Base-by-base conservation (phyloP, 352 stramenopile genomes). In the Pythium dissotocum region DNA sequence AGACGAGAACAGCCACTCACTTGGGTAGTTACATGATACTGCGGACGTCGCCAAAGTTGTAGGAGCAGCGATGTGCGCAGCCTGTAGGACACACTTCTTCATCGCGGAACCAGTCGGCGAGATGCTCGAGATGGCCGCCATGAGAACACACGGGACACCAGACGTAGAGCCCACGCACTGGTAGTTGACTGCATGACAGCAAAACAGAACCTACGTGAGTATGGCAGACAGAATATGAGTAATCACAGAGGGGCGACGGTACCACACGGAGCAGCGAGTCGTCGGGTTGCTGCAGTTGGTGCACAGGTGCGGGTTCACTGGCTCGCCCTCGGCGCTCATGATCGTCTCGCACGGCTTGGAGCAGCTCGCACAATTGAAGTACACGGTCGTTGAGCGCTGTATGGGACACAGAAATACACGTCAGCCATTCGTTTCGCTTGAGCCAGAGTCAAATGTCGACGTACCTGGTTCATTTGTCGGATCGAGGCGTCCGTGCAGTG, bases 91-190 rank as follows among this genome's bases (percentile, higher is more conserved):
- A 89, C 24, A 77, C 65, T 55, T 79, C 70, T 61, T 85, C 73
- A 21, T 74, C 71, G 4, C 69, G 54, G 68, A 89, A 90, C 82
- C 82, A 90, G 28, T 89, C 78, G 14, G 74, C 61, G 51, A 90
- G 71, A 60, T 89, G 80, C 30, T 95, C 77, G 21, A 97, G 63
- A 60, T 97, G 91, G 14, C 91, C 91, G 18, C 89, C 90, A 63
- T 97, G 91, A 2, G 89, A 91, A 65, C 91, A 97, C n/a, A 94
- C 90, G 13, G 91, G 89, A 58, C 91, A 97, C 91, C 91, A 97
- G 5, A 97, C 90, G 59, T 95, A 97, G 6, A 97, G 63, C 52
- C 91, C 90, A 32, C 88, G 86, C 28, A 97, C 91, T 44, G 89
- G 87, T 5, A 94, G 61, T 83, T 96, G 83, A 58, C 88, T 96